These are phyloP conservation scores for Jackrogersella minutella DNA, from an alignment of 495 filamentous ascomycete species.

Conservation along the genomic window DNA sequence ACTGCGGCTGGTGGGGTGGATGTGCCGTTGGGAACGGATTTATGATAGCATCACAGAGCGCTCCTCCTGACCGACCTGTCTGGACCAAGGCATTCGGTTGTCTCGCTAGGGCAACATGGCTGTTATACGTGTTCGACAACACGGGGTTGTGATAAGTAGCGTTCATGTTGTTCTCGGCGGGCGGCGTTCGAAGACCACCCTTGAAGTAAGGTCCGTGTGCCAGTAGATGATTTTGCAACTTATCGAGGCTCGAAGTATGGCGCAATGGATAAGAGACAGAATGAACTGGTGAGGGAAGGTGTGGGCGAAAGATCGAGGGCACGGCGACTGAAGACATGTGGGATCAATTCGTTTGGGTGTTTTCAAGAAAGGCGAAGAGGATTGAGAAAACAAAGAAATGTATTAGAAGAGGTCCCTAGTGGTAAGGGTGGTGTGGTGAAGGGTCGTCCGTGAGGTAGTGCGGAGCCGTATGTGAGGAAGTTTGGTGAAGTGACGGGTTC, in stretches of 20 bases:
- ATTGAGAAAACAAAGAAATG: conserved; percentile 17
- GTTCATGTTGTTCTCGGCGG: conserved; percentile 57
- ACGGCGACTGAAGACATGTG: conserved; percentile 46
- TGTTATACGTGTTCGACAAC: conserved; percentile 52
- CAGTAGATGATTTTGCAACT: conserved; percentile 17
- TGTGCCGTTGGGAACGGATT: conserved; percentile 38
- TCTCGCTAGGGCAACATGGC: conserved; percentile 45
- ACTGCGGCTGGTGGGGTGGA: conserved; percentile 23
- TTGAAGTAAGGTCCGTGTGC: conserved; percentile 23
- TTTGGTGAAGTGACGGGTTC: conserved; percentile 29
- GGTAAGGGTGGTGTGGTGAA: conserved; percentile 10
- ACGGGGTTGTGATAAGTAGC: conserved; percentile 57
- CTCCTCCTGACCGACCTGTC: conserved; percentile 36
- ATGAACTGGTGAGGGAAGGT: conserved; percentile 36
- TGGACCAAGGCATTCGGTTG: conserved; percentile 41
- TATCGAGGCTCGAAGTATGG: conserved; percentile 14
- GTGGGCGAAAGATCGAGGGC: conserved; percentile 38
- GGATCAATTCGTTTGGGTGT: conserved; percentile 27
- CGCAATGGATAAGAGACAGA: conserved; percentile 17
- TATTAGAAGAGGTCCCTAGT: background rate
- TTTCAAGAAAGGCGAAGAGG: conserved; percentile 8
- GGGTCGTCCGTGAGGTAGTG: background rate
- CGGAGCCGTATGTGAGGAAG: background rate
- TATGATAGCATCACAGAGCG: conserved; percentile 41
- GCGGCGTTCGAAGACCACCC: conserved; percentile 59